These are phyloP conservation scores for Misopates orontium DNA, from an alignment of 257 asterid species.

Conservation along the genomic window DNA sequence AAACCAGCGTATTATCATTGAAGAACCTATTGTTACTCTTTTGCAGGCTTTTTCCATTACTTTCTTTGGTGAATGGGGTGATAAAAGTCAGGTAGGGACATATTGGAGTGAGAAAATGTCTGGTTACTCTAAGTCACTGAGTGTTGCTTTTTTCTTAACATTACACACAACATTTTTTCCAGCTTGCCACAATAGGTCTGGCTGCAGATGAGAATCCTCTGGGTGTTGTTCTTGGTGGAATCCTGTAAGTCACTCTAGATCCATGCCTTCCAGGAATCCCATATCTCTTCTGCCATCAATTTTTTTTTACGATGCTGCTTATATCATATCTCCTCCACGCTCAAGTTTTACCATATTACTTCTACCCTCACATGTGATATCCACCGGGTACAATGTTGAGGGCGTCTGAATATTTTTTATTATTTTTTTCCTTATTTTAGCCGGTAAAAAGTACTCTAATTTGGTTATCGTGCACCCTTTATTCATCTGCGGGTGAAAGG, in stretches of 20 bases:
- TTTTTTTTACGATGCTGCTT: conserved; percentile 15
- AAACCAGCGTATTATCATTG: conserved; percentile 26
- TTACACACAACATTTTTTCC: conserved; percentile 24
- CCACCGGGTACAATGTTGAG: background rate
- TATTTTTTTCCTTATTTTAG: background rate
- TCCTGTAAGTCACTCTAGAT: conserved; percentile 59
- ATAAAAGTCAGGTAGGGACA: conserved; percentile 84
- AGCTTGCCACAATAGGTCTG: conserved; percentile 98
- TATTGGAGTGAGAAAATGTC: background rate
- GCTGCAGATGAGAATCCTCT: conserved; percentile 99
- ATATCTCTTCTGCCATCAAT: background rate
- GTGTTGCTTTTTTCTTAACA: conserved; percentile 19
- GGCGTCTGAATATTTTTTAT: background rate
- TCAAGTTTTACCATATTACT: no score
- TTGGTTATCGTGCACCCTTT: background rate
- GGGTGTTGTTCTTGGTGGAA: conserved; percentile 99
- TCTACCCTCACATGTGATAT: no score
- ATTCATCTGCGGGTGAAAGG: no score
- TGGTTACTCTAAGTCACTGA: conserved; percentile 4
- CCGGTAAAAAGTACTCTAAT: background rate
- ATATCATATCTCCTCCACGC: background rate
- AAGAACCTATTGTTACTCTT: conserved; percentile 16
- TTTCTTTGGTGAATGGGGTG: conserved; percentile 99
- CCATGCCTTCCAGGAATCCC: background rate
- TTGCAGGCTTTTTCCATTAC: conserved; percentile 96